Percentiles rank a stretch among this genome's conserved stretches.
Evolutionary conservation across 352 stramenopile genomes (phyloP).

Genomic region (Pythium myriotylum): DNA sequence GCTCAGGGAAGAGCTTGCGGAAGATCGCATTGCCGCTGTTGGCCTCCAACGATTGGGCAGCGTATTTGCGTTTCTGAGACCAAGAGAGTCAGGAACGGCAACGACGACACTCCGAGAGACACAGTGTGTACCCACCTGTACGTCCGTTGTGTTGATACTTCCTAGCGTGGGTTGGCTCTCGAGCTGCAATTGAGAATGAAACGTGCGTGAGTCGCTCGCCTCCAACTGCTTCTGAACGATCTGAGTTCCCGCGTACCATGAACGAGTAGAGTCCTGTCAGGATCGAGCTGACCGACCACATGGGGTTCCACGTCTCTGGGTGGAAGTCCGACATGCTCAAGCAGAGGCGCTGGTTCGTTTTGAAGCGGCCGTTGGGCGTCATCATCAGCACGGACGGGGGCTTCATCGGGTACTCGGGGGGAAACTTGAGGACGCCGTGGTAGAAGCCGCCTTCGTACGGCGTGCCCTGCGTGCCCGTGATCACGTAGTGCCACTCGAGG

Average conservation of each 20-base stretch:
- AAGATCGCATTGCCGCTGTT: conserved; percentile 87
- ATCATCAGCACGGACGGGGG: conserved; percentile 95
- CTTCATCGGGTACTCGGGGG: conserved; percentile 95
- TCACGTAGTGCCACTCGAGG: conserved; percentile 96
- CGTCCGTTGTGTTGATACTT: conserved; percentile 85
- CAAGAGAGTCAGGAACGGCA: neutral
- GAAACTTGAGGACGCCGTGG: conserved; percentile 92
- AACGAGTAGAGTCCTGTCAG: conserved; percentile 96
- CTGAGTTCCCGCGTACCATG: conserved; percentile 65
- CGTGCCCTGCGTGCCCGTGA: conserved; percentile 68
- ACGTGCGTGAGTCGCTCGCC: too few species aligned
- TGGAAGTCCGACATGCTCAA: conserved; percentile 97
- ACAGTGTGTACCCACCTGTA: conserved; percentile 38
- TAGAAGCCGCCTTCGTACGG: conserved; percentile 92
- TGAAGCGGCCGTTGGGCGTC: conserved; percentile 94
- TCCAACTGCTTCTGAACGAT: conserved; percentile 1
- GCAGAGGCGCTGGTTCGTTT: conserved; percentile 93
- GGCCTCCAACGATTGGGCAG: conserved; percentile 70
- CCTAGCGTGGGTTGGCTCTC: conserved; percentile 87
- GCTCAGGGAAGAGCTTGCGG: conserved; percentile 87
- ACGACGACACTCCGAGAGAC: conserved; percentile 2
- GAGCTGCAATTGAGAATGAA: conserved; percentile 33
- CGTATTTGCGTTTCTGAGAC: conserved; percentile 79
- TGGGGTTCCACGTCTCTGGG: conserved; percentile 96
- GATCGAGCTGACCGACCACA: conserved; percentile 96